Conservation (phyloP, 352 stramenopile species). For the Phytopythium aichiense region DNA sequence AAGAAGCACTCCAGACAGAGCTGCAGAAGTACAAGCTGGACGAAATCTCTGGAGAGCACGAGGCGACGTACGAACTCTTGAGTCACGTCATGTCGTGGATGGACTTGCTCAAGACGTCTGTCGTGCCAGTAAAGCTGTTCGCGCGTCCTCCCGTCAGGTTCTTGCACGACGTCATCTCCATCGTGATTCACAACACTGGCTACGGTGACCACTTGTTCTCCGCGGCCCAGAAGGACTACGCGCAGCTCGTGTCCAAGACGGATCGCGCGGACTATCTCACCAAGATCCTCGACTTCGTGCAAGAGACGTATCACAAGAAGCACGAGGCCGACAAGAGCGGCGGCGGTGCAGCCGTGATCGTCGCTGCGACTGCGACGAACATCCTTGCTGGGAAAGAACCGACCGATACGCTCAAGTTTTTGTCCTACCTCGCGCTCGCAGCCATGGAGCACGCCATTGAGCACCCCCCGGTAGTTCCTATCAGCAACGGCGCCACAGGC, state of each 20-base stretch:
- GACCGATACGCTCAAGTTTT: slow-evolving; percentile 68
- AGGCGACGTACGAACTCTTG: slow-evolving; percentile 62
- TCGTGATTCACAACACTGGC: slow-evolving; percentile 63
- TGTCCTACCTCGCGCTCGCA: slow-evolving; percentile 59
- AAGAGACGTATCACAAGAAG: slow-evolving; percentile 42
- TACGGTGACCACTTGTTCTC: slow-evolving; percentile 49
- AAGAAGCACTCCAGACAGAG: slow-evolving; percentile 25
- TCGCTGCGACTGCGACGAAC: slow-evolving; percentile 70
- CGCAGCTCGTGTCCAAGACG: slow-evolving; percentile 59
- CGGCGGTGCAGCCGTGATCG: slow-evolving; percentile 25
- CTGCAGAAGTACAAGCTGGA: slow-evolving; percentile 35
- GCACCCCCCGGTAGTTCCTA: slow-evolving; percentile 7
- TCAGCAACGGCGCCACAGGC: no score
- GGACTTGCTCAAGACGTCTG: slow-evolving; percentile 64
- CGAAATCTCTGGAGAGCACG: slow-evolving; percentile 50
- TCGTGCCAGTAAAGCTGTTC: slow-evolving; percentile 71
- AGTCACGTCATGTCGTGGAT: slow-evolving; percentile 74
- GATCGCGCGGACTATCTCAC: slow-evolving; percentile 73
- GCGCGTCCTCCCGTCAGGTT: slow-evolving; percentile 74
- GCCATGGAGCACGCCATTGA: slow-evolving; percentile 51
- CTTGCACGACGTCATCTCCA: slow-evolving; percentile 72
- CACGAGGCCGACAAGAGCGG: slow-evolving; percentile 15
- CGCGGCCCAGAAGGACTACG: slow-evolving; percentile 54
- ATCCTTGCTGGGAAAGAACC: slow-evolving; percentile 78
- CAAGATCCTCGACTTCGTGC: slow-evolving; percentile 71